These are phyloP conservation scores for Cladophialophora psammophila DNA, from an alignment of 2,329 filamentous ascomycete species.

Conservation along the genomic window DNA sequence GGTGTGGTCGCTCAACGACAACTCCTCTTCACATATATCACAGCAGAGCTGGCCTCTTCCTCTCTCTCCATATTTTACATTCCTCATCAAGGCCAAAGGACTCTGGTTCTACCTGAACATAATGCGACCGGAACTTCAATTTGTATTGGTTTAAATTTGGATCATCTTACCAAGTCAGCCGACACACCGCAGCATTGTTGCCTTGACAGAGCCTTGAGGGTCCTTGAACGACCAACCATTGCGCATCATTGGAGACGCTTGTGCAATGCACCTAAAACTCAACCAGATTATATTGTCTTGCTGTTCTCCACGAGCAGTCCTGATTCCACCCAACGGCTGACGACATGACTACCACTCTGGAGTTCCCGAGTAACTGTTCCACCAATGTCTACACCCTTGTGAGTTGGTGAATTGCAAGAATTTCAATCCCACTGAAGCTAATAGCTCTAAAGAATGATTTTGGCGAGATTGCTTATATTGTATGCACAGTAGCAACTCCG, in stretches of 20 bases:
- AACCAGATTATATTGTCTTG: slow-evolving; percentile 17
- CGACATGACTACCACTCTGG: slow-evolving; percentile 33
- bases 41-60: slow-evolving; percentile 2
- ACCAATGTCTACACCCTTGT: slow-evolving; percentile 40
- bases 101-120: background rate
- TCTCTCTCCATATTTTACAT: background rate
- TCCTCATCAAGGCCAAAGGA: background rate
- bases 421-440: slow-evolving; percentile 10
- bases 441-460: slow-evolving; percentile 35
- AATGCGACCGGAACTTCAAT: background rate
- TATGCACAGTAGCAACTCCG: slow-evolving; percentile 38
- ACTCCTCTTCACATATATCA: background rate
- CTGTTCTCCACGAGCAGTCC: slow-evolving; percentile 25
- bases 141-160: background rate
- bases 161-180: slow-evolving; percentile 5
- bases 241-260: background rate
- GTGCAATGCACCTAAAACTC: slow-evolving; percentile 32
- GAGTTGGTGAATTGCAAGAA: slow-evolving; percentile 3
- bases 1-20: background rate
- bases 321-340: slow-evolving; percentile 39
- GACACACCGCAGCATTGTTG: background rate
- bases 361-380: slow-evolving; percentile 37
- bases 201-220: background rate
- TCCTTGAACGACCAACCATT: background rate
- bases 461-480: slow-evolving; percentile 41